These are phyloP conservation scores for Verticillium longisporum DNA, from an alignment of 2,329 filamentous ascomycete species.

Conservation along the genomic window DNA sequence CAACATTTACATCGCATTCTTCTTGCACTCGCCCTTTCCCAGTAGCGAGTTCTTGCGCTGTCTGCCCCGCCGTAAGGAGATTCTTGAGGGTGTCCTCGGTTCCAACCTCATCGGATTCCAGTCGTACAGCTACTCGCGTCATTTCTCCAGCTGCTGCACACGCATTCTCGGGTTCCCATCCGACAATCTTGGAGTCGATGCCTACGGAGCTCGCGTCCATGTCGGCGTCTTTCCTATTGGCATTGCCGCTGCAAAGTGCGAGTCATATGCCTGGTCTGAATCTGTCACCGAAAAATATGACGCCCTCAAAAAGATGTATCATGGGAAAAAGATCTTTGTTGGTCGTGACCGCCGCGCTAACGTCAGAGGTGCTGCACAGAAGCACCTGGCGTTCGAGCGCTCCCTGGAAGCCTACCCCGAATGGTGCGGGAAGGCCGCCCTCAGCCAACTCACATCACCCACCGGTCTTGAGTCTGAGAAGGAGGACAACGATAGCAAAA, in stretches of 20 bases:
- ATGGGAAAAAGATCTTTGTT: constrained; percentile 91
- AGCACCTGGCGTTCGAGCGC: constrained; percentile 86
- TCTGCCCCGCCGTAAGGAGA: constrained; percentile 78
- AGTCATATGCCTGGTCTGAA: constrained; percentile 65
- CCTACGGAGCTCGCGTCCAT: constrained; percentile 81
- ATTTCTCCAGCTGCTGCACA: constrained; percentile 92
- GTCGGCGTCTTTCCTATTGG: constrained; percentile 94
- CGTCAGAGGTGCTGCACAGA: constrained; percentile 89
- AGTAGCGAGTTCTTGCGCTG: constrained; percentile 94
- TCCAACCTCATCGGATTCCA: constrained; percentile 94
- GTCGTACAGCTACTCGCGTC: constrained; percentile 88
- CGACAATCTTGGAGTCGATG: constrained; percentile 76
- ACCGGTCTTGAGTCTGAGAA: constrained; percentile 73
- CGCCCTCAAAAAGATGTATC: constrained; percentile 69
- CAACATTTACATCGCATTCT: constrained; percentile 91
- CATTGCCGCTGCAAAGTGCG: constrained; percentile 78
- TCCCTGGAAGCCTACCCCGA: constrained; percentile 88
- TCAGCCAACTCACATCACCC: constrained; percentile 92
- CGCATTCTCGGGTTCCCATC: constrained; percentile 87
- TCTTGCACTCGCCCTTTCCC: constrained; percentile 88
- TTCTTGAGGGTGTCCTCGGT: constrained; percentile 82
- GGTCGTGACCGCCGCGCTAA: constrained; percentile 91
- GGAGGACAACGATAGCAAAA: constrained; percentile 54
- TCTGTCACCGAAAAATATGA: constrained; percentile 65
- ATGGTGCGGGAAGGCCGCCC: constrained; percentile 84